Conservation (phyloP, 192 early-diverging fungal species). For the Ambispora gerdemannii region DNA sequence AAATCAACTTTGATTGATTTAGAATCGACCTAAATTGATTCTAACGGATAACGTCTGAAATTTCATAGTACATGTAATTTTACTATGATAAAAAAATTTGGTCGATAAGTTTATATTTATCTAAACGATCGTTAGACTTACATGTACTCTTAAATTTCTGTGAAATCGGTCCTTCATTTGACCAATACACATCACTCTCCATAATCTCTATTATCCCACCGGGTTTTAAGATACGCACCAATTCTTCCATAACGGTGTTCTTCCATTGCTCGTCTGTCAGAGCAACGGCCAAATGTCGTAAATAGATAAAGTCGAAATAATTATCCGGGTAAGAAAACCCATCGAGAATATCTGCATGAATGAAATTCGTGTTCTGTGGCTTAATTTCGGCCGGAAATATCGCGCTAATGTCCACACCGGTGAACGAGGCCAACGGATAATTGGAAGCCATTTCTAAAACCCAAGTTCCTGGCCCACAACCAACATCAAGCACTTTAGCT, state of each 20-base stretch:
- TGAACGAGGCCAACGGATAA: slow-evolving; percentile 3
- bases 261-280: not conserved
- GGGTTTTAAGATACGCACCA: not conserved
- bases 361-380: not conserved
- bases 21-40: too few species aligned
- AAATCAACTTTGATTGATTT: too few species aligned
- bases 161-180: not conserved
- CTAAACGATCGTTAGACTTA: too few species aligned
- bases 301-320: slow-evolving; percentile 40
- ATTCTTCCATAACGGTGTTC: not conserved
- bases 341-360: not conserved
- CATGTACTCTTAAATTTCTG: too few species aligned
- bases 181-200: not conserved
- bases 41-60: too few species aligned
- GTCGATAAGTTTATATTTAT: too few species aligned
- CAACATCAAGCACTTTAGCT: too few species aligned
- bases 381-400: slow-evolving; percentile 1
- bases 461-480: slow-evolving; percentile 13
- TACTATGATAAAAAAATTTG: too few species aligned
- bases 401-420: not conserved
- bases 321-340: slow-evolving; percentile 39
- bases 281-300: slow-evolving; percentile 31
- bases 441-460: slow-evolving; percentile 18
- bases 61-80: too few species aligned
- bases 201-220: not conserved